A percentile compares a stretch with the other conserved stretches of the same genome.
Conservation (phyloP, 169 alveolate species). For the Plasmodium gallinaceum region DNA sequence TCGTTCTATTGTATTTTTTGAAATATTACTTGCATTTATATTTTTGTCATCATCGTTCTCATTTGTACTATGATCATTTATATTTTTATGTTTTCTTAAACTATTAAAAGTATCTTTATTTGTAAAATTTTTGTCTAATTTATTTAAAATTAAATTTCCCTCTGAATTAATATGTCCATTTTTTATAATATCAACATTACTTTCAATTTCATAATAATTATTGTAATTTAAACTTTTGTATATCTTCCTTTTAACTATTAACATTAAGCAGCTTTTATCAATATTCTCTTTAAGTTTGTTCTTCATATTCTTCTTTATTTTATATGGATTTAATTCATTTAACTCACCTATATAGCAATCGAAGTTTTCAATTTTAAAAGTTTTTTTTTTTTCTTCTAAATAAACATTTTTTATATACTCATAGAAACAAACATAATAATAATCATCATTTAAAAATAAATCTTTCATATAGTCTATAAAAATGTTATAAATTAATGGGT, state of each 20-base stretch:
- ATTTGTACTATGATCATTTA: not conserved
- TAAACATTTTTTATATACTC: conserved; percentile 46
- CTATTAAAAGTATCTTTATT: not conserved
- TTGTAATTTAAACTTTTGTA: not conserved
- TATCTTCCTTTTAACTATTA: conserved; percentile 14
- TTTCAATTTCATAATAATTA: not conserved
- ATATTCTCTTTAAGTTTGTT: conserved; percentile 15
- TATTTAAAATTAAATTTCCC: not conserved
- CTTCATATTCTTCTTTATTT: conserved; percentile 20
- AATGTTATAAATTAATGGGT: conserved; percentile 43
- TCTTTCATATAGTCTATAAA: conserved; percentile 52
- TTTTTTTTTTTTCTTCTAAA: conserved; percentile 13
- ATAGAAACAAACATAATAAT: conserved; percentile 56
- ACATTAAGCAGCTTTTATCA: conserved; percentile 14
- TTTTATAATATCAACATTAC: not conserved
- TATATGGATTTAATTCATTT: conserved; percentile 45
- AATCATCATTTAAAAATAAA: conserved; percentile 53
- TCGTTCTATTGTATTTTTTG: not conserved
- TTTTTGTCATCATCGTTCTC: not conserved
- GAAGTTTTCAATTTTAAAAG: conserved; percentile 12
- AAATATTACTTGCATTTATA: not conserved
- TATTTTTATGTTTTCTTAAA: not conserved
- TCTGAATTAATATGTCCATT: not conserved
- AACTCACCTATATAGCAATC: conserved; percentile 39
- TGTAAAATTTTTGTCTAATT: not conserved